Evolutionary conservation across 768 basidiomycete species (phyloP), one percentile per base, ranked within the genome.

Genomic region (Boletus huronensis): DNA sequence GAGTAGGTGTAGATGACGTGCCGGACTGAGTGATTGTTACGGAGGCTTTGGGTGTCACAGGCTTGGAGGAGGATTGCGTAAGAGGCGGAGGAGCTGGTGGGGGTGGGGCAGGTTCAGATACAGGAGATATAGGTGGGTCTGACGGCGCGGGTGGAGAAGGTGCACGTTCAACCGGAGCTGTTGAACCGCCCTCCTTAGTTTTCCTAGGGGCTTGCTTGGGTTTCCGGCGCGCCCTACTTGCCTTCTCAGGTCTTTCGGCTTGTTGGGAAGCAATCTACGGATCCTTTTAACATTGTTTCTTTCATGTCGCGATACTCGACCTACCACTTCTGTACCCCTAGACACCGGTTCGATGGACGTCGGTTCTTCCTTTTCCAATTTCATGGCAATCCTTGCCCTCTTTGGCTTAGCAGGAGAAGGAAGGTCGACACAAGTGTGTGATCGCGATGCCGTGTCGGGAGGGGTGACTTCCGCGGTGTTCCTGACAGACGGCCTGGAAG

Each of bases 21-120:
- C 54, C 53, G 2, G 70, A 70, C 34, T 70, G 71, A 13, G 71
- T 70, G 54, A 72, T 69, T 1, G 65, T 72, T 29, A 70, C 62
- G 13, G 70, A 69, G n/a, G 70, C 65, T 47, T 70, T 72, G 32
- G 70, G 70, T 32, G 69, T 71, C 43, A 49, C 52, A 25, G 70
- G 70, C 21, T 72, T 61, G 29, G 58, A 36, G 7, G 25, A 19
- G 3, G 60, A 13, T 50, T 59, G 68, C 26, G 36, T 32, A 45
- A 57, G 36, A 42, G 54, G 48, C 9, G 44, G 58, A 23, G 48
- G 44, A 16, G 23, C 57, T 29, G 52, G 47, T 28, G 55, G 44
- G 0, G 31, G 55, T 32, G 52, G 47, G n/a, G 41, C 50, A 10
- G 55, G 50, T 31, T 62, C 67, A n/a, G 55, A 50, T 38, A 52